Percentiles rank a stretch among this genome's conserved stretches.
These are phyloP conservation scores for Penicillium canescens DNA, from an alignment of 495 filamentous ascomycete genomes.

Conservation along the genomic window DNA sequence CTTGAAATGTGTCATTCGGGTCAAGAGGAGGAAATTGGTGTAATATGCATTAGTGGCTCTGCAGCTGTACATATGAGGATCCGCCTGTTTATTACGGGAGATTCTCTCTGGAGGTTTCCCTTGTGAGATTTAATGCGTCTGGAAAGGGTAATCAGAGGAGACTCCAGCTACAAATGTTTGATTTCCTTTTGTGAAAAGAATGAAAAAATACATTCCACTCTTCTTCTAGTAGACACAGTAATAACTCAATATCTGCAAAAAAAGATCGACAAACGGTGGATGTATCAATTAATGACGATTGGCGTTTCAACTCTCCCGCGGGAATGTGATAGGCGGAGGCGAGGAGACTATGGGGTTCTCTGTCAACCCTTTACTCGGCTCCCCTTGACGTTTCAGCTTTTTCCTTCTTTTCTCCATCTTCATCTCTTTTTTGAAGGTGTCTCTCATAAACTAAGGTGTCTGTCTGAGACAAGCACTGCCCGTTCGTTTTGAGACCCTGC, in stretches of 20 bases:
- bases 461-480: not conserved
- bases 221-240: constrained; percentile 4
- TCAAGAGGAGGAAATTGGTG: constrained; percentile 7
- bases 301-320: constrained; percentile 12
- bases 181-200: constrained; percentile 30
- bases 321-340: constrained; percentile 27
- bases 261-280: constrained; percentile 31
- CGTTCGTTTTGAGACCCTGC: not conserved
- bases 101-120: constrained; percentile 18
- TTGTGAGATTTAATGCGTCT: constrained; percentile 29
- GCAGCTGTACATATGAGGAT: constrained; percentile 43
- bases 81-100: constrained; percentile 13
- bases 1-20: constrained; percentile 12
- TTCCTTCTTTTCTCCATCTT: constrained; percentile 4
- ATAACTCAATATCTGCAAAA: not conserved
- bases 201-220: constrained; percentile 14
- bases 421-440: not conserved
- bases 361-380: constrained; percentile 19
- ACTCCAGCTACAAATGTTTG: constrained; percentile 35
- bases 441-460: not conserved
- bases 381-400: constrained; percentile 24
- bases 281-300: constrained; percentile 23
- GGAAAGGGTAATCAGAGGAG: constrained; percentile 23
- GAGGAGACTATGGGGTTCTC: not conserved
- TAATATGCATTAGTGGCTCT: constrained; percentile 24